A percentile compares a stretch with the other conserved stretches of the same genome.
These are phyloP conservation scores for Cladobotryum protrusum DNA, from an alignment of 2,329 filamentous ascomycete genomes.

Conservation along the genomic window DNA sequence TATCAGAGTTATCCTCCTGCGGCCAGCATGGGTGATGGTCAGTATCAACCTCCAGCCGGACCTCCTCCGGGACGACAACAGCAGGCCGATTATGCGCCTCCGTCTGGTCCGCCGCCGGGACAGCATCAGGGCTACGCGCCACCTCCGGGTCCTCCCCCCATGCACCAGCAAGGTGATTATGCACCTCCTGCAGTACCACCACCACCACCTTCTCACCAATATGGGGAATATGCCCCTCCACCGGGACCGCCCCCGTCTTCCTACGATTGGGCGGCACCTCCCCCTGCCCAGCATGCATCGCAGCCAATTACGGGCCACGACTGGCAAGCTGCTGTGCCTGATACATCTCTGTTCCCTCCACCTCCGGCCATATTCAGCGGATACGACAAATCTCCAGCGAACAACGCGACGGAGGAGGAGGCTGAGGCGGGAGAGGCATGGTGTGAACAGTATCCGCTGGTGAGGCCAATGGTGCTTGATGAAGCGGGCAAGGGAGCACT, in stretches of 20 bases:
- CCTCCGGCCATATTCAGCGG: slow-evolving; percentile 61
- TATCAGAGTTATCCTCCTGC: slow-evolving; percentile 6
- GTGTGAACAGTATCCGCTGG: slow-evolving; percentile 56
- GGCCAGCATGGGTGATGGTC: slow-evolving; percentile 9
- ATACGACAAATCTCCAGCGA: slow-evolving; percentile 58
- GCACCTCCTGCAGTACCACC: slow-evolving; percentile 31
- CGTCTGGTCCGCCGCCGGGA: slow-evolving; percentile 20
- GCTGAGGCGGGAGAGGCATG: slow-evolving; percentile 60
- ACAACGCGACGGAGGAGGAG: slow-evolving; percentile 61
- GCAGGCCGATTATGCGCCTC: slow-evolving; percentile 19
- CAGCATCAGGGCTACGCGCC: slow-evolving; percentile 18
- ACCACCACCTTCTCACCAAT: slow-evolving; percentile 26
- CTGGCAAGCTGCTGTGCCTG: slow-evolving; percentile 65
- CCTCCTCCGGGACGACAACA: slow-evolving; percentile 23
- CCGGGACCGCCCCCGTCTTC: slow-evolving; percentile 24
- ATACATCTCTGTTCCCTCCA: slow-evolving; percentile 65
- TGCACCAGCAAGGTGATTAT: slow-evolving; percentile 17
- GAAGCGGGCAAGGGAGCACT: slow-evolving; percentile 42
- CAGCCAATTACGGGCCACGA: slow-evolving; percentile 46
- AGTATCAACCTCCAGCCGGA: slow-evolving; percentile 28
- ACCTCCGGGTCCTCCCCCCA: slow-evolving; percentile 27
- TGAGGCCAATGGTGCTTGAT: slow-evolving; percentile 44
- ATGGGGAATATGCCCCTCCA: slow-evolving; percentile 21
- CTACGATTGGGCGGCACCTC: slow-evolving; percentile 28
- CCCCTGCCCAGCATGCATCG: slow-evolving; percentile 29